phyloP scores from a whole-genome alignment of 2,329 filamentous ascomycete species.

The Clathrospora elynae region DNA sequence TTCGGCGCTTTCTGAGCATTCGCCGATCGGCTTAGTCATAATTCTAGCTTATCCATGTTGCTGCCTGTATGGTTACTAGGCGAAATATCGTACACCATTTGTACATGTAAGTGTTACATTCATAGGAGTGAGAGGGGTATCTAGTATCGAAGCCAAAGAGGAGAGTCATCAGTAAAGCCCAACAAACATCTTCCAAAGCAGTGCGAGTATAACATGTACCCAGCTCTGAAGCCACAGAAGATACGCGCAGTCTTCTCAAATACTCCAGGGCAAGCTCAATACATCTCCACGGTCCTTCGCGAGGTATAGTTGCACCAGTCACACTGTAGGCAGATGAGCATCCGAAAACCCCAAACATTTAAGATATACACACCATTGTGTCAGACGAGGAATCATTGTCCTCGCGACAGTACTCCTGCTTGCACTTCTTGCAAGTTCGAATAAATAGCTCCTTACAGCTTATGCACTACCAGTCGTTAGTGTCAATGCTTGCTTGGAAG shows the following conservation, averaged over 20 bases:
- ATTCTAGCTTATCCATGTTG: too few species aligned
- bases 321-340: constrained; percentile 35
- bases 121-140: constrained; percentile 28
- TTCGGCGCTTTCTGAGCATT: constrained; percentile 34
- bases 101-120: constrained; percentile 1
- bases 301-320: constrained; percentile 50
- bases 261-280: constrained; percentile 20
- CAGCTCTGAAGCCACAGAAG: not conserved
- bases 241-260: not conserved
- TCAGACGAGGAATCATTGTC: constrained; percentile 81
- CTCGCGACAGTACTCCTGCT: constrained; percentile 78
- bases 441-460: constrained; percentile 75
- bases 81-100: too few species aligned
- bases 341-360: too few species aligned
- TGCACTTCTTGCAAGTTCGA: constrained; percentile 72
- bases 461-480: constrained; percentile 62
- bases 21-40: constrained; percentile 26
- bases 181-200: not conserved
- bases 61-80: too few species aligned
- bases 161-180: constrained; percentile 16
- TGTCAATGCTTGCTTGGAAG: constrained; percentile 1
- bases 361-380: constrained; percentile 52
- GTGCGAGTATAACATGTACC: not conserved
- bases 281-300: constrained; percentile 44
- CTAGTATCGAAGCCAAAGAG: constrained; percentile 13